Percentiles rank a stretch among this genome's conserved stretches.
These are phyloP conservation scores for Pichia sp. DNA, from an alignment of 1,139 yeast species.

Conservation along the genomic window DNA sequence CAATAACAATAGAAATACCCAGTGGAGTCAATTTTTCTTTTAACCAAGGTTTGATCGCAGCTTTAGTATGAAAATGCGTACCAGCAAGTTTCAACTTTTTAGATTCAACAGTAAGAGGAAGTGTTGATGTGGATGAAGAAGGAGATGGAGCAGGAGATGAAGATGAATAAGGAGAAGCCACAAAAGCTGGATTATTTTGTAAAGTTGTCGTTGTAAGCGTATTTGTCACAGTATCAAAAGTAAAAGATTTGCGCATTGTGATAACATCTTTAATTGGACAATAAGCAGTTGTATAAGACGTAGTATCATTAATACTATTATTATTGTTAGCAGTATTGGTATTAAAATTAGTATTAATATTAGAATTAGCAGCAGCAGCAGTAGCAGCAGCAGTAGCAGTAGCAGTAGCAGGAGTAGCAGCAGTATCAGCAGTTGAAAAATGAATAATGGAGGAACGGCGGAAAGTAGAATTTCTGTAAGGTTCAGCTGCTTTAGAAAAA, in stretches of 20 bases:
- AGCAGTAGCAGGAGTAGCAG: no score
- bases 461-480: no score
- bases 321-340: no score
- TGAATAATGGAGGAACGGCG: no score
- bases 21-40: conserved; percentile 41
- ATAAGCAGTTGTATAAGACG: conserved; percentile 1
- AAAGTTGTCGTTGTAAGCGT: conserved; percentile 4
- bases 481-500: no score
- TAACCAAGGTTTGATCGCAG: conserved; percentile 66
- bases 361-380: not conserved
- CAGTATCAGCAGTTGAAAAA: no score
- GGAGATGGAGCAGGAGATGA: not conserved
- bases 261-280: conserved; percentile 8
- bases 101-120: not conserved
- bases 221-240: conserved; percentile 1
- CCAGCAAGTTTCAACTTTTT: not conserved
- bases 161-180: not conserved
- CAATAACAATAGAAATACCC: conserved; percentile 61
- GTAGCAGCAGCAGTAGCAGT: no score
- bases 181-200: not conserved
- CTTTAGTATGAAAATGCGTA: conserved; percentile 34
- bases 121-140: not conserved
- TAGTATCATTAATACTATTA: not conserved
- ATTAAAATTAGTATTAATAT: no score
- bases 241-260: no score